phyloP scores from a whole-genome alignment of 768 basidiomycete genomes.

The Sporobolomyces roseus region DNA sequence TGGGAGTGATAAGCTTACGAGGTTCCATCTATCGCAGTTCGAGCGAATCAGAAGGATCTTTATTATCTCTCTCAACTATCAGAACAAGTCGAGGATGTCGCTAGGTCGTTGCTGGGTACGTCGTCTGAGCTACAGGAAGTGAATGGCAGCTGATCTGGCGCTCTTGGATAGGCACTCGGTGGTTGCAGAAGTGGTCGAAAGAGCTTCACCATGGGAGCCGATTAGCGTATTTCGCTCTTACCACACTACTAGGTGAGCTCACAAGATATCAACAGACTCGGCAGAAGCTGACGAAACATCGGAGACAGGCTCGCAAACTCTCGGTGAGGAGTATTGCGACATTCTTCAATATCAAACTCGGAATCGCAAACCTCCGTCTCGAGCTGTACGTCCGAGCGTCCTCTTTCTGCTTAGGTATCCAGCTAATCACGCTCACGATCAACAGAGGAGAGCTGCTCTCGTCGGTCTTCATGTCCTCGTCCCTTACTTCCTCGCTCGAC shows the following conservation, averaged over 20 bases:
- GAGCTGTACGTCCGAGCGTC: slow-evolving; percentile 8
- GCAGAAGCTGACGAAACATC: too few relatives aligned
- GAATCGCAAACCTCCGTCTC: slow-evolving; percentile 33
- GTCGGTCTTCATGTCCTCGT: slow-evolving; percentile 40
- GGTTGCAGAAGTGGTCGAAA: slow-evolving; percentile 42
- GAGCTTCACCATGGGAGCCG: slow-evolving; percentile 41
- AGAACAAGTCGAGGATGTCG: slow-evolving; percentile 42
- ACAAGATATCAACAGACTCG: too few relatives aligned
- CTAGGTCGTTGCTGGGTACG: slow-evolving; percentile 39
- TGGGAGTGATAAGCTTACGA: too few relatives aligned
- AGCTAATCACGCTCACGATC: background rate
- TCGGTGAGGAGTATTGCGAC: slow-evolving; percentile 46
- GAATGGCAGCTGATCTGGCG: background rate
- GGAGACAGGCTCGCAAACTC: slow-evolving; percentile 45
- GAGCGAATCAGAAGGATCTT: slow-evolving; percentile 46
- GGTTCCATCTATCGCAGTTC: slow-evolving; percentile 27
- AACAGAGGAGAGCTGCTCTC: slow-evolving; percentile 38
- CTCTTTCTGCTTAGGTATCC: background rate
- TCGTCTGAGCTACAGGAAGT: background rate
- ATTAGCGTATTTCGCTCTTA: slow-evolving; percentile 44
- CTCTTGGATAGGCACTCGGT: slow-evolving; percentile 38
- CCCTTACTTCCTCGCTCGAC: slow-evolving; percentile 40
- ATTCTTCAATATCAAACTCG: slow-evolving; percentile 41
- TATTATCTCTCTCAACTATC: slow-evolving; percentile 44
- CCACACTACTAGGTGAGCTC: slow-evolving; percentile 43